phyloP scores from a whole-genome alignment of 106 monocot species.

The Dendrobium huoshanense region DNA sequence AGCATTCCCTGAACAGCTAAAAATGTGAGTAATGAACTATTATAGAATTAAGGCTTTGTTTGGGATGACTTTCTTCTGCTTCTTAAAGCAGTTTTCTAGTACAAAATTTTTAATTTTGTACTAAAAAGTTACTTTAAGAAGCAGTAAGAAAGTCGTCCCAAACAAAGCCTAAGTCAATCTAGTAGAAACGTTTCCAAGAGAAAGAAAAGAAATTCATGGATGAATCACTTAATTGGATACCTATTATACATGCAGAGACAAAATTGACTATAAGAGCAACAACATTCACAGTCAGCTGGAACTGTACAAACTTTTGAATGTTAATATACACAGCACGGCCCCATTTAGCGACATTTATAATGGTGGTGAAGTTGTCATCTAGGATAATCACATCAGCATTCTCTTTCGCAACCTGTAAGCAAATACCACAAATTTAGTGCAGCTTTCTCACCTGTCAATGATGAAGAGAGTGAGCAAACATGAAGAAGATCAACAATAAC shows the following conservation, averaged over 20 bases:
- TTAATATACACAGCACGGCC: slow-evolving; percentile 93
- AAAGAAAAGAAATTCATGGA: neutral
- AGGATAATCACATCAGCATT: slow-evolving; percentile 94
- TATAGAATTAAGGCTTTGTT: neutral
- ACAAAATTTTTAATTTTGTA: too few species aligned
- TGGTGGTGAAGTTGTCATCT: slow-evolving; percentile 93
- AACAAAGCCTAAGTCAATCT: neutral
- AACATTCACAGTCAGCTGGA: slow-evolving; percentile 94
- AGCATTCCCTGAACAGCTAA: slow-evolving; percentile 45
- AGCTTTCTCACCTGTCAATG: neutral
- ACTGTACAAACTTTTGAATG: slow-evolving; percentile 99
- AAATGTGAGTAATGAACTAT: neutral
- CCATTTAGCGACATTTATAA: slow-evolving; percentile 91
- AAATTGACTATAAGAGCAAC: slow-evolving; percentile 94
- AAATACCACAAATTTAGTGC: neutral
- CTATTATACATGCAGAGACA: slow-evolving; percentile 79
- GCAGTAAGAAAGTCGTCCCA: too few species aligned
- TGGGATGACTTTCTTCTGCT: too few species aligned
- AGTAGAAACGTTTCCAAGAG: neutral
- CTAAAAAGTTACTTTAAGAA: too few species aligned
- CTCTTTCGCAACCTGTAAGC: slow-evolving; percentile 87
- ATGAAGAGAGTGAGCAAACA: neutral
- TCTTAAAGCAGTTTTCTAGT: too few species aligned
- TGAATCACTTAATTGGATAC: slow-evolving; percentile 20
- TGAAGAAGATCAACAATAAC: neutral